Conservation (phyloP, 352 stramenopile species). For the Globisporangium paroecandrum region DNA sequence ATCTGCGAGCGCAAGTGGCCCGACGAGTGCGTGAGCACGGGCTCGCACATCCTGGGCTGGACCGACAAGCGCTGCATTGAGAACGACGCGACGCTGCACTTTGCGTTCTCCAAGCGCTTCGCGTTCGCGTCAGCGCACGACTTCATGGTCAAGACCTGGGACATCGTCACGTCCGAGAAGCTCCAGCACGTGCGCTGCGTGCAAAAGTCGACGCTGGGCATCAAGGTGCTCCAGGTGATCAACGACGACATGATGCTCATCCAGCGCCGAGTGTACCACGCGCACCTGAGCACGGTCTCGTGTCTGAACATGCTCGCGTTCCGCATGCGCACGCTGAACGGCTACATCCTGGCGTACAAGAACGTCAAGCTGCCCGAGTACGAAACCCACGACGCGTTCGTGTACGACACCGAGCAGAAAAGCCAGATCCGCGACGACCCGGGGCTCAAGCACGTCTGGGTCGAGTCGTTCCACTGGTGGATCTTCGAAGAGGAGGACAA, state of each 20-base stretch:
- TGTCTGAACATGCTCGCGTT: conserved; percentile 27
- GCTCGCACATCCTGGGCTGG: conserved; percentile 41
- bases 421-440: conserved; percentile 8
- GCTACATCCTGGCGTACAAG: conserved; percentile 14
- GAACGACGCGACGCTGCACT: conserved; percentile 35
- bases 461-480: conserved; percentile 18
- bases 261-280: conserved; percentile 44
- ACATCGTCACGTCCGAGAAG: conserved; percentile 36
- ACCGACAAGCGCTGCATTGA: conserved; percentile 48
- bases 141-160: conserved; percentile 48
- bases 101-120: conserved; percentile 36
- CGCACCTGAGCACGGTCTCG: conserved; percentile 37
- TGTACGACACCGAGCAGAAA: conserved; percentile 15
- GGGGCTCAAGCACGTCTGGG: conserved; percentile 12
- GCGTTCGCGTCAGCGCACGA: conserved; percentile 22
- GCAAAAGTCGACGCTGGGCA: conserved; percentile 40
- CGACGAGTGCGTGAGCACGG: conserved; percentile 34
- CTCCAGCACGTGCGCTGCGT: conserved; percentile 42
- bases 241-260: conserved; percentile 41
- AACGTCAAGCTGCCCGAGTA: conserved; percentile 3
- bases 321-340: conserved; percentile 9
- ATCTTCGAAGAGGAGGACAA: conserved; percentile 9
- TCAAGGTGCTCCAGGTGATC: conserved; percentile 44
- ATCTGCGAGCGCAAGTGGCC: conserved; percentile 37
- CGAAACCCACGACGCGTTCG: conserved; percentile 9